Percentiles rank a stretch among this genome's conserved stretches.
These are phyloP conservation scores for Colletotrichum incanum DNA, from an alignment of 2,329 filamentous ascomycete species.

Conservation along the genomic window DNA sequence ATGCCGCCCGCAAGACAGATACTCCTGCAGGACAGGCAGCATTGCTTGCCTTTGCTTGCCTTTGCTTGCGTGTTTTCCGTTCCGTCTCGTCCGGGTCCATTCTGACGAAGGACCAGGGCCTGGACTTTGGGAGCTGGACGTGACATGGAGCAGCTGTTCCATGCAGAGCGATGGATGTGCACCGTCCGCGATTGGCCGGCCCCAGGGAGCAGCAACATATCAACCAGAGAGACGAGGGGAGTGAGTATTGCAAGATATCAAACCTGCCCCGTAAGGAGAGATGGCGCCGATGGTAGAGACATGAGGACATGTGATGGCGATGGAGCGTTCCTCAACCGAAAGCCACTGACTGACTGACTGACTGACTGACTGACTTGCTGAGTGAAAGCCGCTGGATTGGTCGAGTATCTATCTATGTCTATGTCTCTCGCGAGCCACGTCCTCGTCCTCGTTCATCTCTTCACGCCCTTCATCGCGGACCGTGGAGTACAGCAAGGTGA, in stretches of 20 bases:
- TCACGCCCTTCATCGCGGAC: no score
- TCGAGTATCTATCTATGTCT: no score
- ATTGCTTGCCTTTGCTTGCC: conserved; percentile 29
- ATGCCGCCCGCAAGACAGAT: conserved; percentile 12
- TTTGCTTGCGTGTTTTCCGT: conserved; percentile 31
- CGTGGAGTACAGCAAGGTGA: background rate
- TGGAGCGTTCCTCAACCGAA: background rate
- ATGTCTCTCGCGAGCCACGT: no score
- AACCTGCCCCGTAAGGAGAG: no score
- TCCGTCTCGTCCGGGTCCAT: conserved; percentile 33
- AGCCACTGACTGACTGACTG: background rate
- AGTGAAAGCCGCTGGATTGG: background rate
- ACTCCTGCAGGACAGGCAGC: conserved; percentile 1
- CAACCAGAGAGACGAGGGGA: no score
- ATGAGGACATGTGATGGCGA: background rate
- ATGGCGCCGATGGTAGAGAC: background rate
- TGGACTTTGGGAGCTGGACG: background rate
- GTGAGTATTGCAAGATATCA: no score
- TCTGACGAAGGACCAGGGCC: conserved; percentile 5
- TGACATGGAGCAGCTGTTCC: conserved; percentile 12
- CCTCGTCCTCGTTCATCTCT: no score
- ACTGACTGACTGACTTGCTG: background rate
- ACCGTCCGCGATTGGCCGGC: background rate
- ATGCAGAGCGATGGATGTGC: conserved; percentile 15
- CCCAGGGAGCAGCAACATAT: no score